These are phyloP conservation scores for Violaceomyces palustris DNA, from an alignment of 1,284 basidiomycete species.

Conservation along the genomic window DNA sequence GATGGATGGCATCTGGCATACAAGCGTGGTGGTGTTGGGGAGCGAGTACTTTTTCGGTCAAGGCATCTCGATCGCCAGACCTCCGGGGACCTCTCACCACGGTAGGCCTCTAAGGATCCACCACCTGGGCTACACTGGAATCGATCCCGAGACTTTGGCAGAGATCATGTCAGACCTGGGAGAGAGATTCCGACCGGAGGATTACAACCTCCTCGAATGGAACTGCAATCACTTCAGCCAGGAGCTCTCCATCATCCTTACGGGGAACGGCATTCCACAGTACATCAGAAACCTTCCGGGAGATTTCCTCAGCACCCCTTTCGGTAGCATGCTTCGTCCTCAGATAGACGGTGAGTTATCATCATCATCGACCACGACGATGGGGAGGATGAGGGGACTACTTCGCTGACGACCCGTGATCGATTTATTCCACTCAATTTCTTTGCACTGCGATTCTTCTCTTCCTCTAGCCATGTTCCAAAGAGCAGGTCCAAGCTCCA, in stretches of 20 bases:
- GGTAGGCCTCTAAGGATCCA: conserved; percentile 70
- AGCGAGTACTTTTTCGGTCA: conserved; percentile 84
- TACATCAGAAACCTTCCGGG: conserved; percentile 58
- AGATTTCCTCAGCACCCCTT: conserved; percentile 83
- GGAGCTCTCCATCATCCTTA: conserved; percentile 57
- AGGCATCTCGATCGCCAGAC: conserved; percentile 66
- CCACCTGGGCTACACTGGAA: conserved; percentile 73
- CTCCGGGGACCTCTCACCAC: conserved; percentile 57
- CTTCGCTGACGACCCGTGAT: no score
- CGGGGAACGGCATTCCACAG: conserved; percentile 42
- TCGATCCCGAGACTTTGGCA: conserved; percentile 76
- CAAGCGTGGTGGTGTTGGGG: conserved; percentile 77
- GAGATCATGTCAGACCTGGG: conserved; percentile 73
- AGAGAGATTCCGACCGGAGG: conserved; percentile 68
- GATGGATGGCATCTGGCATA: conserved; percentile 59
- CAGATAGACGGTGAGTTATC: no score
- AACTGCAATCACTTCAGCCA: conserved; percentile 65
- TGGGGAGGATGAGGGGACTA: no score
- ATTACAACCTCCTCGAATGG: conserved; percentile 72
- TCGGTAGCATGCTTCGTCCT: conserved; percentile 76
- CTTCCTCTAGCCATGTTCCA: conserved; percentile 39
- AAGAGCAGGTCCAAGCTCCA: no score
- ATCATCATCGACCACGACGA: conserved; percentile 69
- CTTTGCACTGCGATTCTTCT: no score
- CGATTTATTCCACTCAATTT: no score